Base-by-base conservation (phyloP, 2,329 filamentous ascomycete species). In the Scytalidium sp. region DNA sequence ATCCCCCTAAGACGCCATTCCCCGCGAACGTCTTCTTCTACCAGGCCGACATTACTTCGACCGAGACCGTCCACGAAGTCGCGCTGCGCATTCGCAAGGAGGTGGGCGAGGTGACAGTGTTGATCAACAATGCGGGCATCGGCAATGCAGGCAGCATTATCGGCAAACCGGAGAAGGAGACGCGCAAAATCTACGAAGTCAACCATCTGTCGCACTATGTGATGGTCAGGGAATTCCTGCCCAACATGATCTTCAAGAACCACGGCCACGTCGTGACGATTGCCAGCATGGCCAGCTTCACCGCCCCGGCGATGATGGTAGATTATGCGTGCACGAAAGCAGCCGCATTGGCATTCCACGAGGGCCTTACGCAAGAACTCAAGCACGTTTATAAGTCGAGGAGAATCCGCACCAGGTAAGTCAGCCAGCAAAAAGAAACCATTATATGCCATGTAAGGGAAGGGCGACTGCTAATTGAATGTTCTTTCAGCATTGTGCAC, bases 201-300 rank as follows among this genome's bases (percentile, higher is more conserved):
- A 90, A 90, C 68, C 73, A 81, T 0, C 66, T 90, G 42, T 74
- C 83, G 2, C 85, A 86, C 67, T 88, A 81, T 70, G 82, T 78
- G 72, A 75, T 82, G 17, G 69, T 76, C 3, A 78, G 80, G 61
- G 78, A 84, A 47, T 89, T 90, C 66, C 70, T 91, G 1, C 87
- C 87, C 0, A 66, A 70, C 56, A 87, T 90, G 78, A 67, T 87
- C 48, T 65, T 69, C 20, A 66, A 63, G 17, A 81, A 88, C 67
- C 85, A 90, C 68, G 87, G 87, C 54, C 86, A 87, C 73, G 67
- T 90, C 29, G 84, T 90, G 11, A 89, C 83, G 0, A 76, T 90
- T 25, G 81, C 86, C 17, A 83, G 78, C 8, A 40, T 57, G 49
- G 54, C 55, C 32, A 50, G 44, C 17, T 63, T 56, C 45, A 13